These are phyloP conservation scores for Pseudopithomyces chartarum DNA, from an alignment of 2,329 filamentous ascomycete species.

Conservation along the genomic window DNA sequence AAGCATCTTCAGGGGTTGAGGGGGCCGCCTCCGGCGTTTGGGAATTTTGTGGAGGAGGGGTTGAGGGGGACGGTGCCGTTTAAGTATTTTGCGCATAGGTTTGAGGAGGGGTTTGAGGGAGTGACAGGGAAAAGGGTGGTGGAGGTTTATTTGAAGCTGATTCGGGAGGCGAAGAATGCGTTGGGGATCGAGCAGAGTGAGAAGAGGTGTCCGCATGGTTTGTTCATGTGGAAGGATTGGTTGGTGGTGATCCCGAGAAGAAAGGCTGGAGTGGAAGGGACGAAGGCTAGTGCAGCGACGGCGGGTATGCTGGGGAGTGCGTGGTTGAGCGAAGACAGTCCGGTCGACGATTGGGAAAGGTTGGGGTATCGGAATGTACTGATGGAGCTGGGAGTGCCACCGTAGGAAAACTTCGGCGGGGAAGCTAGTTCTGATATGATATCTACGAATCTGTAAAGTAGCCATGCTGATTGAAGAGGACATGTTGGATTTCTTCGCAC, in stretches of 20 bases:
- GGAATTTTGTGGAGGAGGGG: constrained; percentile 29
- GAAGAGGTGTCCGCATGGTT: constrained; percentile 52
- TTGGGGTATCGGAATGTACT: constrained; percentile 46
- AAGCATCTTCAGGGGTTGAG: constrained; percentile 55
- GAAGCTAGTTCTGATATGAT: no score
- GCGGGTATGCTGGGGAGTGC: constrained; percentile 56
- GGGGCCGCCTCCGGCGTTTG: constrained; percentile 38
- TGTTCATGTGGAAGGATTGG: constrained; percentile 51
- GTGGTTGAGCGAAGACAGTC: constrained; percentile 41
- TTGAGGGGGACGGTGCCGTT: constrained; percentile 40
- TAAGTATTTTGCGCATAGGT: constrained; percentile 39
- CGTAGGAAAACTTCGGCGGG: background rate
- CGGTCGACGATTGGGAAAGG: constrained; percentile 46
- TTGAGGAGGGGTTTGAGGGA: constrained; percentile 22
- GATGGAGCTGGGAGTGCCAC: constrained; percentile 42
- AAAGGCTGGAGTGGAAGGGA: constrained; percentile 35
- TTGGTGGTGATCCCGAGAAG: constrained; percentile 56
- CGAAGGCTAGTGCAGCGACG: constrained; percentile 49
- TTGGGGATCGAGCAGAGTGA: constrained; percentile 18
- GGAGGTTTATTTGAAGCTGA: constrained; percentile 24
- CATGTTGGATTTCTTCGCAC: no score
- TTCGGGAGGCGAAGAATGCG: constrained; percentile 15
- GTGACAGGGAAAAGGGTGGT: constrained; percentile 16
- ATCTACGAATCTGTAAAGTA: no score
- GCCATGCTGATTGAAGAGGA: no score